Evolutionary conservation across 2,329 filamentous ascomycete species (phyloP).

Genomic region (Metarhizium album): DNA sequence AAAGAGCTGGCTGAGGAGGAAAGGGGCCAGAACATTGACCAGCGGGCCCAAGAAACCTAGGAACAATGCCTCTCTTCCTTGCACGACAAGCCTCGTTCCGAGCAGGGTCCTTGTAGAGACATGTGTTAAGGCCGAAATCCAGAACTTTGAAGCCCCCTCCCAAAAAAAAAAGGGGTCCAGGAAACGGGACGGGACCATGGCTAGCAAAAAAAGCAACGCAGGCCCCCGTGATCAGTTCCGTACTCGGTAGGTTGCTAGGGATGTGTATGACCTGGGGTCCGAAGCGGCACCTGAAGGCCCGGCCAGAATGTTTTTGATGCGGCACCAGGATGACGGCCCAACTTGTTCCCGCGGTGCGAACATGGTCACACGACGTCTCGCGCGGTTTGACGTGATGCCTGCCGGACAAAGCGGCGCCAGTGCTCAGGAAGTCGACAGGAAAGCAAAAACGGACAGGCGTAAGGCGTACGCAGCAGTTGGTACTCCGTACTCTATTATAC

Average conservation of each 20-base stretch:
- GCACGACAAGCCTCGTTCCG: not conserved
- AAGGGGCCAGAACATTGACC: not conserved
- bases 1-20: not conserved
- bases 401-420: not conserved
- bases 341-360: not conserved
- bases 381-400: not conserved
- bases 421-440: not conserved
- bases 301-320: not conserved
- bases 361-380: not conserved
- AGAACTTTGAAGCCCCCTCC: not conserved
- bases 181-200: not conserved
- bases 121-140: not conserved
- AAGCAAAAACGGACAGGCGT: not conserved
- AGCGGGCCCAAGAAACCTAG: too few relatives aligned
- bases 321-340: not conserved
- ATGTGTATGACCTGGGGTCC: not conserved
- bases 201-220: too few relatives aligned
- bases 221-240: too few relatives aligned
- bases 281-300: not conserved
- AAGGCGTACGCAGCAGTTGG: not conserved
- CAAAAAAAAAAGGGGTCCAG: not conserved
- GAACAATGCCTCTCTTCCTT: too few relatives aligned
- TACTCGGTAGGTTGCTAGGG: too few relatives aligned
- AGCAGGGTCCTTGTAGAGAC: not conserved
- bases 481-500: too few relatives aligned